Evolutionary conservation across 305 asterid genomes (phyloP), one percentile per base, ranked within the genome.

Genomic region (Fraxinus latifolia): DNA sequence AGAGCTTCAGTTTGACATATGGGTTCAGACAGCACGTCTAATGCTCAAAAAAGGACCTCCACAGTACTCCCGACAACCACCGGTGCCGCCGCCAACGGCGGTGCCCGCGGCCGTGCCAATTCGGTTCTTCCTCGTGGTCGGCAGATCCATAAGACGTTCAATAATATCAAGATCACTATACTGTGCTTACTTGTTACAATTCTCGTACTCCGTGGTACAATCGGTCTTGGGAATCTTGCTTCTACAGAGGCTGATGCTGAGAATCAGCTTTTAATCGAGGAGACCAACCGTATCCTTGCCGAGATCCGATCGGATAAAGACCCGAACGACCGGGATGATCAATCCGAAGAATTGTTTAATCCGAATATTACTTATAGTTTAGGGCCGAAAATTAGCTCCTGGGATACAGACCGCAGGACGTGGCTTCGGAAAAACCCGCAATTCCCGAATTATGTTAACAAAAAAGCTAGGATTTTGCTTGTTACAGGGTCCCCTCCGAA

Each of bases 171-270:
- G 88, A 94, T 95, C 89, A 95, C 99, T 0, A 83, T 95, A 42
- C 90, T 95, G 75, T 95, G 99, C 81, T 98, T 98, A 75, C 89
- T 95, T 83, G 95, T 95, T 84, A 95, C 99, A 7, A 94, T 95
- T 60, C 93, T 95, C 21, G 99, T 95, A 5, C 92, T 95, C 23
- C 98, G 99, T 19, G 99, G 99, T 78, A 95, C 99, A 15, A 93
- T 95, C 80, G 99, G 98, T 5, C 47, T 95, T 27, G 92, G 96
- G 17, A 91, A 86, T 84, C 91, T 95, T 44, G 84, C 83, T 8
- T 91, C 97, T 47, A 71, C 88, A 23, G 97, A 91, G 37, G 88
- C 96, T 3, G 97, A 95, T 7, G 91, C 94, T 0, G 92, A 91
- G 53, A 91, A 84, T 86, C 90, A 86, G 83, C 89, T 89, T 8